phyloP scores from a whole-genome alignment of 768 basidiomycete genomes.

The Suillus bovinus region DNA sequence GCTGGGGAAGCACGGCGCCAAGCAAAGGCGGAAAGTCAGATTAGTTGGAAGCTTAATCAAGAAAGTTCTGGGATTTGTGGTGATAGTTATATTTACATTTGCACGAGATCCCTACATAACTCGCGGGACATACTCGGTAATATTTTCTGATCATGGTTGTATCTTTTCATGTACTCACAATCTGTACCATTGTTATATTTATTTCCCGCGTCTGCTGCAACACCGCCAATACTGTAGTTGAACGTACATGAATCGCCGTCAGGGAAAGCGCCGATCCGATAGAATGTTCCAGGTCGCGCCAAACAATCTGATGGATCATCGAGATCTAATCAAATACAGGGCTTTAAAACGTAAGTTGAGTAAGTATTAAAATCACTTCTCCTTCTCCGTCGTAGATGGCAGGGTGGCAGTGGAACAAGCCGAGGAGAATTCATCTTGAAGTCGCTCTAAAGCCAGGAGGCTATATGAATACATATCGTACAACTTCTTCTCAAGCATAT shows the following conservation, averaged over 20 bases:
- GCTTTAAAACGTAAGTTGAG: background rate
- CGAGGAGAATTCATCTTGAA: background rate
- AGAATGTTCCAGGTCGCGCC: background rate
- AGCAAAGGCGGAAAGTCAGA: conserved; percentile 22
- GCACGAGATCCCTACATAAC: background rate
- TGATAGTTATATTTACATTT: conserved; percentile 3
- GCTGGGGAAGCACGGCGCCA: conserved; percentile 32
- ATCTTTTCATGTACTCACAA: background rate
- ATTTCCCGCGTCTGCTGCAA: background rate
- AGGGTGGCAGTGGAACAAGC: background rate
- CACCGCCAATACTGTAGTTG: background rate
- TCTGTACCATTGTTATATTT: background rate
- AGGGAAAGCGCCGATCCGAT: background rate
- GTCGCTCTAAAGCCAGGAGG: background rate
- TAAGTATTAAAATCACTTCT: background rate
- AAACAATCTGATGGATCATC: background rate
- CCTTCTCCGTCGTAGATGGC: background rate
- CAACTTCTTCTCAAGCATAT: background rate
- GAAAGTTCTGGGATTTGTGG: background rate
- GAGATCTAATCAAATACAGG: background rate
- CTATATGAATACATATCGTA: background rate
- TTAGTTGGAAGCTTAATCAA: conserved; percentile 6
- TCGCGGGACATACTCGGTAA: background rate
- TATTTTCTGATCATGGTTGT: background rate
- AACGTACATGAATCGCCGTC: background rate